Base-by-base conservation (phyloP, 805 yeast species). In the Geotrichum ghanense region DNA sequence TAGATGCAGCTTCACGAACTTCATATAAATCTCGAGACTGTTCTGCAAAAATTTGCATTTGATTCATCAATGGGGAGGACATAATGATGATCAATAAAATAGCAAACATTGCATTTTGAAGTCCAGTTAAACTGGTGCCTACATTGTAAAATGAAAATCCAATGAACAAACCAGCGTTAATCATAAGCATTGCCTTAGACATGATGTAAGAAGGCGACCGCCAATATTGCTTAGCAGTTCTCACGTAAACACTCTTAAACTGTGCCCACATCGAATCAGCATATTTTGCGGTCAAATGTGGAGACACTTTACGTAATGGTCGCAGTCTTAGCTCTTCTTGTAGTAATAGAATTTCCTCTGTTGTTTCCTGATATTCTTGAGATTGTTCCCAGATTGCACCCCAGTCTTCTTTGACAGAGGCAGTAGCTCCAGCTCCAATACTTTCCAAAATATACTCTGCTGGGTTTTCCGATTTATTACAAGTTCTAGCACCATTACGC, bases 371-470 rank as follows among this genome's bases (percentile, higher is more conserved):
- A 43, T 55, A 60, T 53, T 76, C 78, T 25, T 63, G 73, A 46
- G 72, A 76, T 14, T 61, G 63, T 5, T 51, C 52, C 92, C 92
- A 83, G 10, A 74, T 68, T 9, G 78, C 75, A 60, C 69, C 68
- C 80, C 84, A 83, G 61, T 83, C 80, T 44, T 71, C 73, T 24
- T 63, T 57, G 16, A 73, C 75, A 46, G 66, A 57, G 2, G 86
- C 81, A 23, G 86, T 81, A 2, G 90, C 87, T 59, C 86, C 89
- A 26, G 90, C 89, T 50, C 90, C 90, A 61, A 83, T 79, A 48
- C 77, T 77, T 51, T 79, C 79, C 54, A 82, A 65, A 64, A 81
- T 78, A 67, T 81, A 82, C 62, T 81, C 89, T 26, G 88, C 88
- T 21, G 89, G 88, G 53, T 82, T 82, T 47, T 79, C 87, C 31